phyloP scores from a whole-genome alignment of 208 protist genomes.

The Leishmania mexicana region DNA sequence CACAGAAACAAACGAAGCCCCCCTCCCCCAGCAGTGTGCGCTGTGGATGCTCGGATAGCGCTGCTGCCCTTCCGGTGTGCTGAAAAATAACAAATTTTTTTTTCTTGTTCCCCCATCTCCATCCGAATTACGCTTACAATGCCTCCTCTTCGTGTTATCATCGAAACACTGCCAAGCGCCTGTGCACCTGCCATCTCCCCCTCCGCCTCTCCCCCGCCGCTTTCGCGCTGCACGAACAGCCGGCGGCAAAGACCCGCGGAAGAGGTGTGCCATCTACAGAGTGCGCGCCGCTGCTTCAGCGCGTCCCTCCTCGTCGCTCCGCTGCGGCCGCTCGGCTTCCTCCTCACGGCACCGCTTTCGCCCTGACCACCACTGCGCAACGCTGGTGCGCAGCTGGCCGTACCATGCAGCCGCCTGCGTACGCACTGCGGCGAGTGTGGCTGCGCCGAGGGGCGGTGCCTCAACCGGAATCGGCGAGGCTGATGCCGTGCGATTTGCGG shows the following conservation, averaged over 20 bases:
- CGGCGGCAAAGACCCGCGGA: neutral
- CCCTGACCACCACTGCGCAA: constrained; percentile 20
- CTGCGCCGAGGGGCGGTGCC: neutral
- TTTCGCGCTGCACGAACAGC: neutral
- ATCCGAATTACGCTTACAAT: neutral
- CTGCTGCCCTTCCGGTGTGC: neutral
- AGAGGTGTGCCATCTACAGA: neutral
- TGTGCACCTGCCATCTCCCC: neutral
- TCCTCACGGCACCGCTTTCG: constrained; percentile 28
- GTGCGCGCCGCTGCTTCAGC: neutral
- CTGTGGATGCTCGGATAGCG: neutral
- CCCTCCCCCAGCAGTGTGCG: too few species aligned
- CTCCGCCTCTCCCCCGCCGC: neutral
- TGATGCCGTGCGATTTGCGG: neutral
- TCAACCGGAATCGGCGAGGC: too few species aligned
- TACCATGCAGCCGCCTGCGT: constrained; percentile 7
- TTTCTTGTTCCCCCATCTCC: too few species aligned
- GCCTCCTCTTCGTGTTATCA: neutral
- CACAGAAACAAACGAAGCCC: neutral
- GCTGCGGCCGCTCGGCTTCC: neutral
- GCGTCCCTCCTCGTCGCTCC: neutral
- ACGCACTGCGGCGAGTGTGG: neutral
- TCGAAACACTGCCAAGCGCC: neutral
- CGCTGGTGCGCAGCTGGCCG: constrained; percentile 2
- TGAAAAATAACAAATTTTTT: too few species aligned